Percentiles rank a stretch among this genome's conserved stretches.
Conservation (phyloP, 2,329 filamentous ascomycete genomes). For the Colletotrichum karsti region DNA sequence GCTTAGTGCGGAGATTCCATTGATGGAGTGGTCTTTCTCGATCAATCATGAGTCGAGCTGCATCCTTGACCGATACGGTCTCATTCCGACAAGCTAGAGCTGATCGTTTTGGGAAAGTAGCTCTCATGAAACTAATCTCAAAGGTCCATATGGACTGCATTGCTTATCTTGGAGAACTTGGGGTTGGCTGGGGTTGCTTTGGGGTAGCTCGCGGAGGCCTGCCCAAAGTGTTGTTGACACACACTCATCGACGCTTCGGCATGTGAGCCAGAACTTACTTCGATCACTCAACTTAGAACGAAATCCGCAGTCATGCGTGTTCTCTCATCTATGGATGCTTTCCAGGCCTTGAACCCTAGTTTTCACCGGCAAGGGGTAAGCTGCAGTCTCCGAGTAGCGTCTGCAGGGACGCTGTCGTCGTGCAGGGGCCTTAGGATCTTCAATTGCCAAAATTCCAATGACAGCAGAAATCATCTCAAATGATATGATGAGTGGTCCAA, state of each 20-base stretch:
- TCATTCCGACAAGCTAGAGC: background rate
- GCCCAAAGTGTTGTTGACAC: background rate
- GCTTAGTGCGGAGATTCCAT: background rate
- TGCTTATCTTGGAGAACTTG: background rate
- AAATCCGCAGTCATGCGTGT: background rate
- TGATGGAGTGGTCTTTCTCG: background rate
- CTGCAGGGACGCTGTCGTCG: no score
- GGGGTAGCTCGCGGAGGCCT: constrained; percentile 1
- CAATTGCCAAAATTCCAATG: no score
- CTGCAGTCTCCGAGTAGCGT: no score
- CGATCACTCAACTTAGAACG: no score
- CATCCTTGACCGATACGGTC: background rate
- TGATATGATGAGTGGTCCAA: no score
- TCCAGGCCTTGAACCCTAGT: no score
- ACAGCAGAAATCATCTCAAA: no score
- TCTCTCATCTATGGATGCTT: background rate
- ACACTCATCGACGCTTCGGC: background rate
- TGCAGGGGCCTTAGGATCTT: no score
- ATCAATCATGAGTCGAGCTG: background rate
- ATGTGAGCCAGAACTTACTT: background rate
- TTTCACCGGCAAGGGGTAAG: no score
- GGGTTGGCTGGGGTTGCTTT: background rate
- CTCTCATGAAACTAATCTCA: no score
- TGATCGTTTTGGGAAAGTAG: background rate
- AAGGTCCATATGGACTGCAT: background rate